Base-by-base conservation (phyloP, 2,329 filamentous ascomycete species). In the Eutypella sp. region DNA sequence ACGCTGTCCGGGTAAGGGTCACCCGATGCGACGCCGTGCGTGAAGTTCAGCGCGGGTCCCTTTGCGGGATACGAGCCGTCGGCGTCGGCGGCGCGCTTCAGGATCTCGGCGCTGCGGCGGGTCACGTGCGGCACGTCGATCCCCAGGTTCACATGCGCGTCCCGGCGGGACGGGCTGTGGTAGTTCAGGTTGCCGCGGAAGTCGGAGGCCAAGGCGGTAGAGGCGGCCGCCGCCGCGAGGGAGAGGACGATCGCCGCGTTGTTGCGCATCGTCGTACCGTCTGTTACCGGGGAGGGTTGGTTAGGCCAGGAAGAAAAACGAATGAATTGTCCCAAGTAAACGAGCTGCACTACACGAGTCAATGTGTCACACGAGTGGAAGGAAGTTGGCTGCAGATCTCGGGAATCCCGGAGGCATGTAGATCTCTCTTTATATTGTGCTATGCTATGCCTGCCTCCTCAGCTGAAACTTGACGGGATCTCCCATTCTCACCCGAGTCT, bases 11-110 rank as follows among this genome's bases (percentile, higher is more conserved):
- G 74, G 53, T 65, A 70, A 0, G 72, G 72, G 46, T 76, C 73
- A 10, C 73, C 72, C 6, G 69, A 73, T 2, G 70, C 67, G 8
- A 82, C 74, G 15, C 81, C 82, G 53, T 86, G 82, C 8, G 80
- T 87, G 64, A 85, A 86, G 55, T 73, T 78, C 46, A 85, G 67
- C 6, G n/a, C n/a, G n/a, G n/a, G n/a, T n/a, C n/a, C n/a, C n/a
- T n/a, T 70, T 63, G 0, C 73, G 63, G 3, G 4, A 10, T 9
- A 7, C 10, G 72, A 61, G 50, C 69, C 70, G 15, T 69, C 57
- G 31, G 69, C 64, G 4, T 68, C 60, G n/a, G 68, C 69, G 19
- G 69, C 68, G 37, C 66, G 64, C 55, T 66, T 68, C 47, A 60
- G 54, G 42, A 29, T 7, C 7, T n/a, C 72, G 75, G 31, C 81